phyloP scores from a whole-genome alignment of 768 basidiomycete species.

The Dendrothele bispora region DNA sequence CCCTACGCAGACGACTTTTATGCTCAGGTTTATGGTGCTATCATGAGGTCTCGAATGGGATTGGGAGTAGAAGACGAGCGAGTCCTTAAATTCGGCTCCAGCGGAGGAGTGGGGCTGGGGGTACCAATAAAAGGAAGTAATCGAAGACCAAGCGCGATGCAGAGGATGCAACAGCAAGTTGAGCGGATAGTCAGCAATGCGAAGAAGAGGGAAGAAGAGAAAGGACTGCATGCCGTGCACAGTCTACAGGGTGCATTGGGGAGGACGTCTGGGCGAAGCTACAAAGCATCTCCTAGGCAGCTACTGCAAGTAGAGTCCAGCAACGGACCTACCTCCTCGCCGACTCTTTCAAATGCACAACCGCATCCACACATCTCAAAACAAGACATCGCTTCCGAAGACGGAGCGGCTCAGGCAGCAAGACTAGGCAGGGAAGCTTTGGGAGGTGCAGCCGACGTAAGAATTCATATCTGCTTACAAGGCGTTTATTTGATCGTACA shows the following conservation, averaged over 20 bases:
- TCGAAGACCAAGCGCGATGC: conserved; percentile 82
- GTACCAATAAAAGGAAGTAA: conserved; percentile 65
- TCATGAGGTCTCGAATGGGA: conserved; percentile 77
- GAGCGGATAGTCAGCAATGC: conserved; percentile 95
- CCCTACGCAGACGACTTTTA: conserved; percentile 99
- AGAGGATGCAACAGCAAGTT: conserved; percentile 92
- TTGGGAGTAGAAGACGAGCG: conserved; percentile 71
- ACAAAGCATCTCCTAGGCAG: conserved; percentile 95
- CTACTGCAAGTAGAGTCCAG: conserved; percentile 82
- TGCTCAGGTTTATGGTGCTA: conserved; percentile 91
- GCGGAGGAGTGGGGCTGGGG: conserved; percentile 85
- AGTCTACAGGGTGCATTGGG: conserved; percentile 93
- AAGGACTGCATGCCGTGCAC: conserved; percentile 68
- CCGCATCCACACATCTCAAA: conserved; percentile 52
- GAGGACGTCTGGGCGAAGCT: conserved; percentile 89
- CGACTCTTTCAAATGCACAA: conserved; percentile 44
- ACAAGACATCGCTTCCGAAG: conserved; percentile 49
- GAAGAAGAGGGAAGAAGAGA: conserved; percentile 82
- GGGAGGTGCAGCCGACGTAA: conserved; percentile 57
- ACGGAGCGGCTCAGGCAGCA: conserved; percentile 71
- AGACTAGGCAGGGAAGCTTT: conserved; percentile 75
- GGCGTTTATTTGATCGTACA: too few species aligned
- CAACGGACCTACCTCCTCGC: conserved; percentile 39
- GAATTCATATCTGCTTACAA: conserved; percentile 18
- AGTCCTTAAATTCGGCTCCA: conserved; percentile 82